Conservation (phyloP, 768 basidiomycete genomes). For the Mycena crocata region DNA sequence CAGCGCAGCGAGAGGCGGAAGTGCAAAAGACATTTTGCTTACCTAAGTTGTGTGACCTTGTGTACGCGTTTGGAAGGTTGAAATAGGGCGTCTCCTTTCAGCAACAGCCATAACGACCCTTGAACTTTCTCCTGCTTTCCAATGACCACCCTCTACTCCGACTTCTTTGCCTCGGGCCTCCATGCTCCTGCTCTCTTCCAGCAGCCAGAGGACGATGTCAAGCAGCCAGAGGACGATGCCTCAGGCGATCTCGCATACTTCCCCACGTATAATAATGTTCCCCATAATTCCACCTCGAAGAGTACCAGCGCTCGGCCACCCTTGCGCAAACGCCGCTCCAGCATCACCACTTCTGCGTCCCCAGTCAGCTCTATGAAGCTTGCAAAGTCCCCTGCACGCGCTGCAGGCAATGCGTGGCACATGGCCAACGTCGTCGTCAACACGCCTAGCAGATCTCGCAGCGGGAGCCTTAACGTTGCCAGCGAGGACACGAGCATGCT, state of each 20-base stretch:
- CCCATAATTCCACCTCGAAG: not conserved
- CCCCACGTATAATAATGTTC: not conserved
- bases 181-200: constrained; percentile 15
- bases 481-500: constrained; percentile 48
- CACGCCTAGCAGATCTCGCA: constrained; percentile 50
- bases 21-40: not conserved
- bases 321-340: constrained; percentile 59
- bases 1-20: not conserved
- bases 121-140: not conserved
- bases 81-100: not conserved
- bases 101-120: not conserved
- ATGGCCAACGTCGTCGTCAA: constrained; percentile 47
- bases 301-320: constrained; percentile 37
- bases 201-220: constrained; percentile 22
- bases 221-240: constrained; percentile 10
- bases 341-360: constrained; percentile 52
- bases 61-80: constrained; percentile 21
- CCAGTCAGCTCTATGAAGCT: constrained; percentile 51
- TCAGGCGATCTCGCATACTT: constrained; percentile 25
- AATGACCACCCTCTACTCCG: constrained; percentile 16
- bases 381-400: constrained; percentile 53
- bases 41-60: not conserved
- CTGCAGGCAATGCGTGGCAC: constrained; percentile 48
- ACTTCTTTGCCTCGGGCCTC: constrained; percentile 24
- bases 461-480: constrained; percentile 46